These are phyloP conservation scores for Eucalyptus pumila DNA, from an alignment of 345 rosid genomes.

Conservation along the genomic window DNA sequence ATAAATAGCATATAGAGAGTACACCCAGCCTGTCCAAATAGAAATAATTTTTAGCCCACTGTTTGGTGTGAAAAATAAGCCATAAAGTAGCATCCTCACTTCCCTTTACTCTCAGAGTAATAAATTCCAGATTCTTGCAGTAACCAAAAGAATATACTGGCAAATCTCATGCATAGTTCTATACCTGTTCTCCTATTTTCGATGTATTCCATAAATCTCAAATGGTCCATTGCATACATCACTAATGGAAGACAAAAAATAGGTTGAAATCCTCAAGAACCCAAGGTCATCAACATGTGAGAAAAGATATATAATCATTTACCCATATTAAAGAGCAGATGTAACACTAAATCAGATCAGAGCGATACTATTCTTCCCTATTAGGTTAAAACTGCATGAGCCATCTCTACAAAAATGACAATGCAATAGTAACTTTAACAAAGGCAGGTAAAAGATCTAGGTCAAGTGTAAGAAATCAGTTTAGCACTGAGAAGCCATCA, in stretches of 20 bases:
- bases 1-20: neutral
- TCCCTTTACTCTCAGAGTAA: neutral
- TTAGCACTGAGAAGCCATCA: neutral
- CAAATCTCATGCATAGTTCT: neutral
- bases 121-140: neutral
- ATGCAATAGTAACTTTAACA: neutral
- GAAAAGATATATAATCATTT: neutral
- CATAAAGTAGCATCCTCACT: neutral
- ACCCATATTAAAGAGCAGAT: neutral
- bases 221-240: neutral
- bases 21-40: neutral
- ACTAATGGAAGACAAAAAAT: neutral
- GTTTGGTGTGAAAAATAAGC: neutral
- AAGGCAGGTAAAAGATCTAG: neutral
- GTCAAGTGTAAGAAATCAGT: neutral
- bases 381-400: neutral
- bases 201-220: neutral
- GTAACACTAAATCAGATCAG: neutral
- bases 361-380: neutral
- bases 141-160: neutral
- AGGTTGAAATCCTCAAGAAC: neutral
- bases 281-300: neutral
- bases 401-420: neutral
- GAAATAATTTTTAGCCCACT: neutral
- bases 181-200: neutral